Percentiles rank a stretch among this genome's conserved stretches.
phyloP scores from a whole-genome alignment of 495 filamentous ascomycete species.

The Lichenothelia convexa region DNA sequence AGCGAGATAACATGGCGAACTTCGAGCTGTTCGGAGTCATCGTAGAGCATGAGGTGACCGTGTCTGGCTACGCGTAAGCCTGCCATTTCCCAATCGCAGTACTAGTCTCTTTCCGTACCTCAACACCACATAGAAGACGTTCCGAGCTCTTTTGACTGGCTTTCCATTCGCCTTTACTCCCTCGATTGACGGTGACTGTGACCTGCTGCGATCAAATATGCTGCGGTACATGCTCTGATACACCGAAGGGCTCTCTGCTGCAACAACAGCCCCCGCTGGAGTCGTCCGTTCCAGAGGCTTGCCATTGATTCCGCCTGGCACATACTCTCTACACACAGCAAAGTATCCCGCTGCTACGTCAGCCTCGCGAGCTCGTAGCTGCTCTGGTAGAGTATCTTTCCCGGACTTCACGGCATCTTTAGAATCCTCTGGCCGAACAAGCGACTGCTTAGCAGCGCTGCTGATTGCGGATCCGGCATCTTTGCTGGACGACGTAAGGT shows the following conservation, averaged over 20 bases:
- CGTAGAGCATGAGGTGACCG: conserved; percentile 93
- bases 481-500: conserved; percentile 44
- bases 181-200: conserved; percentile 25
- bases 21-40: conserved; percentile 73
- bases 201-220: conserved; percentile 71
- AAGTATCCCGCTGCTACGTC: conserved; percentile 89
- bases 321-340: conserved; percentile 82
- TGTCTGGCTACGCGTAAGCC: conserved; percentile 45
- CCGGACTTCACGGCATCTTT: background rate
- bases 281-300: conserved; percentile 79
- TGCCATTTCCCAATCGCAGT: conserved; percentile 7
- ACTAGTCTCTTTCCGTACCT: conserved; percentile 33
- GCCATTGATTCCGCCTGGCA: conserved; percentile 75
- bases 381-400: background rate
- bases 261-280: conserved; percentile 51
- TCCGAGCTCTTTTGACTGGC: conserved; percentile 53
- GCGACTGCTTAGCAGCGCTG: conserved; percentile 6
- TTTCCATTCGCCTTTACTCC: conserved; percentile 31
- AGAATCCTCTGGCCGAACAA: conserved; percentile 4
- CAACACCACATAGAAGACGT: conserved; percentile 87
- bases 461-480: conserved; percentile 13
- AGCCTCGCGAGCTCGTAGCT: conserved; percentile 14
- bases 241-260: conserved; percentile 69
- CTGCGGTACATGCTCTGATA: conserved; percentile 97
- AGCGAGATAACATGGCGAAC: conserved; percentile 90